phyloP scores from a whole-genome alignment of 2,329 filamentous ascomycete species.

The Fusarium scirpi region DNA sequence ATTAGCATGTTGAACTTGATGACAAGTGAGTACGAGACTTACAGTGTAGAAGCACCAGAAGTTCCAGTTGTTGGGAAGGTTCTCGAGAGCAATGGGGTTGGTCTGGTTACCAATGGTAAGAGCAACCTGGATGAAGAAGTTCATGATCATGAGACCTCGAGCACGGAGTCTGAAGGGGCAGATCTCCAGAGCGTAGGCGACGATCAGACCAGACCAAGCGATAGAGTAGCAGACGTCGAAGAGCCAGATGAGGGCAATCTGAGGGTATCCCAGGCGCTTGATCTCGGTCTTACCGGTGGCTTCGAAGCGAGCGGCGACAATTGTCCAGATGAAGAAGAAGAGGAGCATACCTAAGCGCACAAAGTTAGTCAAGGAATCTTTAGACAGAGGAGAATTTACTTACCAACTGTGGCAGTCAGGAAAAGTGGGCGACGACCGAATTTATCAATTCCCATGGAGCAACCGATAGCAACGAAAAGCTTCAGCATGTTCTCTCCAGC shows the following conservation, averaged over 20 bases:
- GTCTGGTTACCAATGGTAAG: slow-evolving; percentile 72
- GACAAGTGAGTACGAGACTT: not conserved
- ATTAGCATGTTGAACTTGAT: not conserved
- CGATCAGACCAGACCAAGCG: slow-evolving; percentile 68
- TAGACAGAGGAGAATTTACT: accelerated
- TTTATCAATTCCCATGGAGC: slow-evolving; percentile 26
- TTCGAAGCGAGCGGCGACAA: slow-evolving; percentile 24
- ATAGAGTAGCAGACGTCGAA: slow-evolving; percentile 71
- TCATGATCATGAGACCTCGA: slow-evolving; percentile 73
- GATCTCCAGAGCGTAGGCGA: slow-evolving; percentile 69
- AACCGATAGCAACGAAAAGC: slow-evolving; percentile 19
- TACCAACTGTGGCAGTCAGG: slow-evolving; percentile 56
- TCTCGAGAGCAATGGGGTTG: slow-evolving; percentile 73
- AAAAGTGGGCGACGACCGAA: slow-evolving; percentile 66
- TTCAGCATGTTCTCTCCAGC: slow-evolving; percentile 28
- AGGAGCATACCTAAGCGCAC: slow-evolving; percentile 55
- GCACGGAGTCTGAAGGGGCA: slow-evolving; percentile 70
- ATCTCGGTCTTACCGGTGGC: slow-evolving; percentile 9
- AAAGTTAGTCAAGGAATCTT: not conserved
- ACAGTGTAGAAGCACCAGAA: slow-evolving; percentile 74
- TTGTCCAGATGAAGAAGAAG: slow-evolving; percentile 25
- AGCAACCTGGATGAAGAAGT: slow-evolving; percentile 71
- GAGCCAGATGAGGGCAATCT: slow-evolving; percentile 70
- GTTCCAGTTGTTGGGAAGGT: slow-evolving; percentile 70
- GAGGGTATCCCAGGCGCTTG: slow-evolving; percentile 60